Conservation (phyloP, 2,329 filamentous ascomycete genomes). For the Penicillium sp. region DNA sequence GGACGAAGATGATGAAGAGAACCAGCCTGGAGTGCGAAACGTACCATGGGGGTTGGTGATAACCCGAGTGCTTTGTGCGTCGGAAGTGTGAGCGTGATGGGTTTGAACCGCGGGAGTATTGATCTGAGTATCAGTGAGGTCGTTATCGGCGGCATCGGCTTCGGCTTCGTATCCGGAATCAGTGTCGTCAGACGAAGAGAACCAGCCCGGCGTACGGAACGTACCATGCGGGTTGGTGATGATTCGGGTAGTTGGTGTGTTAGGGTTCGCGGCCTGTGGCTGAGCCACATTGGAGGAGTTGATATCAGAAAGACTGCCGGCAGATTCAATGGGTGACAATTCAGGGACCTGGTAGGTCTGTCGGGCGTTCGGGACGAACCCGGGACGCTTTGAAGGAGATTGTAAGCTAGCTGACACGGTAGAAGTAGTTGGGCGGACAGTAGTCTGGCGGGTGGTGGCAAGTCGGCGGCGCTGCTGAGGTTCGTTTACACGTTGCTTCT, state of each 20-base stretch:
- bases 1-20: not conserved
- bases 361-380: conserved; percentile 25
- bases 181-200: conserved; percentile 1
- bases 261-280: not conserved
- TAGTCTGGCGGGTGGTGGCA: not conserved
- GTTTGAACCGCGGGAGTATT: not conserved
- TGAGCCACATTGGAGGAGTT: conserved; percentile 16
- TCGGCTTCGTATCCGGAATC: too few species aligned
- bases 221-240: not conserved
- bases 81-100: not conserved
- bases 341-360: conserved; percentile 24
- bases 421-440: not conserved
- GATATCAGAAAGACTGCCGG: conserved; percentile 27
- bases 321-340: conserved; percentile 29
- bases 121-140: not conserved
- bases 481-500: conserved; percentile 13
- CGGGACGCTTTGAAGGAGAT: conserved; percentile 13
- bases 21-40: conserved; percentile 2
- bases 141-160: not conserved
- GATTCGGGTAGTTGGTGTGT: not conserved
- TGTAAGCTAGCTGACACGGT: not conserved
- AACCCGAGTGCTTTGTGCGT: conserved; percentile 14
- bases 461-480: conserved; percentile 17
- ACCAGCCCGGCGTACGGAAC: conserved; percentile 3
- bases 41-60: conserved; percentile 14